Percentiles rank a stretch among this genome's conserved stretches.
Evolutionary conservation across 2,329 filamentous ascomycete genomes (phyloP).

Genomic region (Chaetomium olivaceum): DNA sequence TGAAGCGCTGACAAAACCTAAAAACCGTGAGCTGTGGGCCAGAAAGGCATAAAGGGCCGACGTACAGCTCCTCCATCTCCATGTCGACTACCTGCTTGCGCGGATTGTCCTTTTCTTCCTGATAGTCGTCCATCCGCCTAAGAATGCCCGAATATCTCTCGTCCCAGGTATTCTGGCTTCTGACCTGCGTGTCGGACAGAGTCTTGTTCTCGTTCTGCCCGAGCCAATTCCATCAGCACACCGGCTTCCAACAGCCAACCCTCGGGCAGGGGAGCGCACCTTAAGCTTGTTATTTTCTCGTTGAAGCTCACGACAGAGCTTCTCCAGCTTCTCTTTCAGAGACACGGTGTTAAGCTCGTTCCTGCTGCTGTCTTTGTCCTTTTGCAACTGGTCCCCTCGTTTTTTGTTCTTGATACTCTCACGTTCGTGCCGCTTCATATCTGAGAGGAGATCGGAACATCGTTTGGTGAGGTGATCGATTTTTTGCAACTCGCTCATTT

Average conservation of each 20-base stretch:
- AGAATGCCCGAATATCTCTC: slow-evolving; percentile 79
- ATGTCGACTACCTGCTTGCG: slow-evolving; percentile 79
- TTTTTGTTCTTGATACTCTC: slow-evolving; percentile 97
- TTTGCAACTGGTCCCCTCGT: slow-evolving; percentile 88
- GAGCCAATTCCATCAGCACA: slow-evolving; percentile 23
- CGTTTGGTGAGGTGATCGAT: slow-evolving; percentile 88
- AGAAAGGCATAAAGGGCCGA: slow-evolving; percentile 26
- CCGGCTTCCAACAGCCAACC: not conserved
- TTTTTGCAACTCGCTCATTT: slow-evolving; percentile 89
- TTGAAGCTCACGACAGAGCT: slow-evolving; percentile 89
- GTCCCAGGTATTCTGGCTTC: slow-evolving; percentile 80
- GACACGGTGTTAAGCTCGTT: slow-evolving; percentile 84
- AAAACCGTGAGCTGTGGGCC: slow-evolving; percentile 41
- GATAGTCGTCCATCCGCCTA: slow-evolving; percentile 82
- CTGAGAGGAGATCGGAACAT: slow-evolving; percentile 85
- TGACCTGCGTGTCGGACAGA: slow-evolving; percentile 80
- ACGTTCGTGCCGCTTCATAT: slow-evolving; percentile 93
- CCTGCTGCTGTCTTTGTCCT: slow-evolving; percentile 89
- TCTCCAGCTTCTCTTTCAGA: slow-evolving; percentile 95
- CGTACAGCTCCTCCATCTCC: slow-evolving; percentile 86
- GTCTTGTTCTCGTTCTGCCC: slow-evolving; percentile 86
- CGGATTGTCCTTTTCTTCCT: slow-evolving; percentile 82
- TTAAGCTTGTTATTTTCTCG: slow-evolving; percentile 98
- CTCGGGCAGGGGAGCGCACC: slow-evolving; percentile 49
- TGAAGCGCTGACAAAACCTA: slow-evolving; percentile 83